A percentile compares a stretch with the other conserved stretches of the same genome.
phyloP scores from a whole-genome alignment of 805 yeast genomes.

The Lipomyces mesembrius region DNA sequence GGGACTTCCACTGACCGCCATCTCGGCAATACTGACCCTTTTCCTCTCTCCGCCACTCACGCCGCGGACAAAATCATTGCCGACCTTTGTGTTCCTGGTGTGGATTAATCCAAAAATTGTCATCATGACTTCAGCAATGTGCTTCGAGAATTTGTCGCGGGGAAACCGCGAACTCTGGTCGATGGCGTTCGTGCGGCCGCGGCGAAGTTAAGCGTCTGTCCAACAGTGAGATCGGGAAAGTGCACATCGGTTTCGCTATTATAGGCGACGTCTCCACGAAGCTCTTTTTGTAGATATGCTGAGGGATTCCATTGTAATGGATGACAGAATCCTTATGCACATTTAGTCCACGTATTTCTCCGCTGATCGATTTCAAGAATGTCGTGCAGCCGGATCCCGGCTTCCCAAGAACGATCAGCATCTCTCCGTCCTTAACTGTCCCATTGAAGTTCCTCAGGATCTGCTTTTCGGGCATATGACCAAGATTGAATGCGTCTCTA shows the following conservation, averaged over 20 bases:
- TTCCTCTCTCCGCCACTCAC: slow-evolving; percentile 64
- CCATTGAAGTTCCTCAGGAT: slow-evolving; percentile 55
- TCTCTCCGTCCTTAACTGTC: slow-evolving; percentile 61
- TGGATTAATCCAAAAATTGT: slow-evolving; percentile 51
- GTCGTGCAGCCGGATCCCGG: slow-evolving; percentile 78
- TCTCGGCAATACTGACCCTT: slow-evolving; percentile 62
- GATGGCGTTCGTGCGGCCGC: slow-evolving; percentile 66
- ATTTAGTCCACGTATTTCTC: slow-evolving; percentile 38
- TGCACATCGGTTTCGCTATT: slow-evolving; percentile 55
- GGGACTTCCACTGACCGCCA: slow-evolving; percentile 52
- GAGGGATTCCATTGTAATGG: slow-evolving; percentile 63
- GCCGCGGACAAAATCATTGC: slow-evolving; percentile 58
- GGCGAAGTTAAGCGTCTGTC: slow-evolving; percentile 68
- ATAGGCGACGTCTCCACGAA: slow-evolving; percentile 54
- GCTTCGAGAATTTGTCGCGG: slow-evolving; percentile 60
- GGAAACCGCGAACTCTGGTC: slow-evolving; percentile 50
- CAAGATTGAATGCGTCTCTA: background rate
- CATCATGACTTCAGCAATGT: slow-evolving; percentile 70
- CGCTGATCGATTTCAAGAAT: slow-evolving; percentile 46
- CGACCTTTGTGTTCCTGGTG: slow-evolving; percentile 51
- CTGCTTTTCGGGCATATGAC: slow-evolving; percentile 38
- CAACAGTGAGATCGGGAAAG: slow-evolving; percentile 70
- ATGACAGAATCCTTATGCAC: slow-evolving; percentile 60
- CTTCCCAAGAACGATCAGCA: slow-evolving; percentile 74
- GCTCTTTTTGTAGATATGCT: slow-evolving; percentile 61